Evolutionary conservation across 2,329 filamentous ascomycete species (phyloP).

Genomic region (Cercospora sp.): DNA sequence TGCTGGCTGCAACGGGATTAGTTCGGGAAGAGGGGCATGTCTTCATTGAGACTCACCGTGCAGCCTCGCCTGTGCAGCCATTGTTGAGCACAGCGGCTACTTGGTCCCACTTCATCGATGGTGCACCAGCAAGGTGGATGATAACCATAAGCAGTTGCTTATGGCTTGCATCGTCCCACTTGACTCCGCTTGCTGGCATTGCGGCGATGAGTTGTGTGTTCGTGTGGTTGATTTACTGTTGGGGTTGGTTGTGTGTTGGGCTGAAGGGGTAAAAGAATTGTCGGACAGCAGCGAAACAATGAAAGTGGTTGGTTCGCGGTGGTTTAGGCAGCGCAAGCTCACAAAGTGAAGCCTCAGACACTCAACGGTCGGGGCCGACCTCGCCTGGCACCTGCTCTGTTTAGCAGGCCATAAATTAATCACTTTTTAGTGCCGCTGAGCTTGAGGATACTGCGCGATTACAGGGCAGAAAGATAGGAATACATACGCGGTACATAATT

Average conservation of each 20-base stretch:
- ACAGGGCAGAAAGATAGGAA: neutral
- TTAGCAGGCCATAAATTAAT: neutral
- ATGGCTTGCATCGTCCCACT: slow-evolving; percentile 13
- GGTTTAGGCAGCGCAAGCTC: neutral
- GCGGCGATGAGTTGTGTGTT: neutral
- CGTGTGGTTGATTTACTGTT: neutral
- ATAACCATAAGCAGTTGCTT: slow-evolving; percentile 14
- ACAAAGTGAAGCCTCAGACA: neutral
- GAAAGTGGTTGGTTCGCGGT: neutral
- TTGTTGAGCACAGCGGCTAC: slow-evolving; percentile 5
- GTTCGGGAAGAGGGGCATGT: too few relatives aligned
- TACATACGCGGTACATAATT: neutral
- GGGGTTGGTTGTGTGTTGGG: neutral
- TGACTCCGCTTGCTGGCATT: slow-evolving; percentile 12
- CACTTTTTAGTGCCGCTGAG: neutral
- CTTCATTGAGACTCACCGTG: too few relatives aligned
- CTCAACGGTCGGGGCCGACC: neutral
- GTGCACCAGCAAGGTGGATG: slow-evolving; percentile 7
- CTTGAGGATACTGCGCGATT: neutral
- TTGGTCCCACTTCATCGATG: slow-evolving; percentile 23
- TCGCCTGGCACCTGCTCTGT: neutral
- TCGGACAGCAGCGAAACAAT: neutral
- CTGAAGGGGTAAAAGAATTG: neutral
- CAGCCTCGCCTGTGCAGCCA: slow-evolving; percentile 7
- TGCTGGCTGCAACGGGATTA: slow-evolving; percentile 3